Evolutionary conservation across 176 grass and related monocot species (phyloP).

Genomic region (Bolboschoenus planiculmis): DNA sequence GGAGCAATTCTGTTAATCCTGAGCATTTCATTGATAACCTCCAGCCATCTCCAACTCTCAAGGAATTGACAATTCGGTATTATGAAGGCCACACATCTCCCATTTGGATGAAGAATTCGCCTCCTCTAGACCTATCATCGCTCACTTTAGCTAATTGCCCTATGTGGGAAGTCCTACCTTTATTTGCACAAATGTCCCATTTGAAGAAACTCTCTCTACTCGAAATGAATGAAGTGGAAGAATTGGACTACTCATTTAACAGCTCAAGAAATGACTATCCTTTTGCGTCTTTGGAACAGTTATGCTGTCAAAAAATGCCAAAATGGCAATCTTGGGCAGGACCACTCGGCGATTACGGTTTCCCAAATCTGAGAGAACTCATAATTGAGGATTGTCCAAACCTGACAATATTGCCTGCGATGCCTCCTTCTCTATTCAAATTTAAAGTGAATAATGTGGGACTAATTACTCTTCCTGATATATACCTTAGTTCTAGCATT

Average conservation of each 20-base stretch:
- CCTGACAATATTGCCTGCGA: constrained; percentile 19
- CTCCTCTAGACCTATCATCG: not conserved
- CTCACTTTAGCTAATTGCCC: not conserved
- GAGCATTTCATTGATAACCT: not conserved
- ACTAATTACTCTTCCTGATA: constrained; percentile 19
- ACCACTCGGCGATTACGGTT: constrained; percentile 7
- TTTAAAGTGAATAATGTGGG: not conserved
- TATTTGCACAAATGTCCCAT: no score
- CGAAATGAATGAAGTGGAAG: no score
- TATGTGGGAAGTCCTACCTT: not conserved
- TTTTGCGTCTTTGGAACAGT: not conserved
- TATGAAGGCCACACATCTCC: not conserved
- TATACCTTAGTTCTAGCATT: not conserved
- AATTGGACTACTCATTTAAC: no score
- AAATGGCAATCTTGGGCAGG: not conserved
- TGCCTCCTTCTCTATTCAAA: constrained; percentile 21
- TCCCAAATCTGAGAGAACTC: constrained; percentile 25
- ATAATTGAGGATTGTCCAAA: constrained; percentile 1
- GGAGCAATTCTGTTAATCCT: not conserved
- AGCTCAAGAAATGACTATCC: not conserved
- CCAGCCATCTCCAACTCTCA: not conserved
- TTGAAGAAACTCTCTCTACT: no score
- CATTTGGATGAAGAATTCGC: not conserved
- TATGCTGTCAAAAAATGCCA: not conserved
- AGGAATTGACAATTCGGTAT: not conserved